Conservation (phyloP, 352 stramenopile genomes). For the Phytophthora macrochlamydospora region DNA sequence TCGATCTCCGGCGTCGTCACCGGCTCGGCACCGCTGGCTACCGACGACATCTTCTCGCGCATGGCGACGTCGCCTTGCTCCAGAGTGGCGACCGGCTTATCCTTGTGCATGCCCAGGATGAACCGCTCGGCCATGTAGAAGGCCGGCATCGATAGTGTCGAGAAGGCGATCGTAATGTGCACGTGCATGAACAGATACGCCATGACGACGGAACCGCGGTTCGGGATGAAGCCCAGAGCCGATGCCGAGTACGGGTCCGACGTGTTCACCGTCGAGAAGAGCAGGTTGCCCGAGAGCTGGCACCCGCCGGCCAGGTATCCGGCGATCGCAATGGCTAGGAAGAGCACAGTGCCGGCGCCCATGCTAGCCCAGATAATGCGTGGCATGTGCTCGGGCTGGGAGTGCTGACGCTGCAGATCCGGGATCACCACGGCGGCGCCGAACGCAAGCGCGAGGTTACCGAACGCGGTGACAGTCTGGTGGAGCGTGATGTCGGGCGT, state of each 20-base stretch:
- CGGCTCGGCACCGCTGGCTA: constrained; percentile 17
- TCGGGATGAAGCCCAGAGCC: constrained; percentile 34
- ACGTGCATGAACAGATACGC: constrained; percentile 49
- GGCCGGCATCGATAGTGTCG: constrained; percentile 42
- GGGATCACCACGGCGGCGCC: constrained; percentile 36
- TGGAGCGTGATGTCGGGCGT: constrained; percentile 32
- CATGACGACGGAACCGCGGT: constrained; percentile 36
- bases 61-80: constrained; percentile 19
- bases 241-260: constrained; percentile 25
- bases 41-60: constrained; percentile 24
- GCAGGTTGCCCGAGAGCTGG: constrained; percentile 44
- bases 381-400: constrained; percentile 50
- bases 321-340: constrained; percentile 43
- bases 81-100: constrained; percentile 7
- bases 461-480: constrained; percentile 35
- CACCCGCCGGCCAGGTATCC: constrained; percentile 46
- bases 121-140: constrained; percentile 53
- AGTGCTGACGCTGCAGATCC: constrained; percentile 46
- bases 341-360: constrained; percentile 38
- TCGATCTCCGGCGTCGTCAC: constrained; percentile 9
- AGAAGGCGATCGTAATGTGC: constrained; percentile 57
- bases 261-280: constrained; percentile 40
- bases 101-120: constrained; percentile 46
- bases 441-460: constrained; percentile 38
- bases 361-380: constrained; percentile 48